Base-by-base conservation (phyloP, 495 filamentous ascomycete genomes). In the Tuber calosporum region DNA sequence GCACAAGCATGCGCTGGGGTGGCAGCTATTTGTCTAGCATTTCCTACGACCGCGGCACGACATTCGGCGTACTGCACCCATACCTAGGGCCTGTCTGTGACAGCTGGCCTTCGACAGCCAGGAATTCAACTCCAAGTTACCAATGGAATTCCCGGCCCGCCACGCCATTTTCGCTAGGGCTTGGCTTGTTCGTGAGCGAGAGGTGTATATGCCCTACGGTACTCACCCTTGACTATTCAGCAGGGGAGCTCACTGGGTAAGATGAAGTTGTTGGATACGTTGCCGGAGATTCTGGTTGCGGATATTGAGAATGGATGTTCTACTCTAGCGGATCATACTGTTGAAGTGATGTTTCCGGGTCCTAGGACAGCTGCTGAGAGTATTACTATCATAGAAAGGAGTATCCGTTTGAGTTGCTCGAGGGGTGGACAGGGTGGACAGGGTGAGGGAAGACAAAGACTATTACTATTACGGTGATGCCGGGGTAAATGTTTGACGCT, bases 181-280 rank as follows among this genome's bases (percentile, higher is more conserved):
- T 38, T 85, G 85, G 84, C 84, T 86, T 82, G 89, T 90, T 83
- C 79, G 89, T n/a, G 90, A 90, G 82, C 84, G 89, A 41, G 89
- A 91, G 80, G 86, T 86, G 77, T 90, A 90, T 83, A 87, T 87
- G 87, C 87, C 88, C 78, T 90, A n/a, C n/a, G n/a, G n/a, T n/a
- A 89, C 78, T 87, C 88, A 34, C 74, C 83, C 48, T 84, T 90
- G 75, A 84, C 82, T 67, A 87, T 90, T 58, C n/a, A 58, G 9
- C 48, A 11, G n/a, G 69, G 82, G 72, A 38, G 30, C 42, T 6
- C 26, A 1, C 36, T 5, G 30, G 70, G 41, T 0, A 22, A 2
- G 15, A 7, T 22, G 34, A 19, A 43, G 19, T 30, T 19, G 5
- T 34, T 39, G 4, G 11, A n/a, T 36, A 62, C 48, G 17, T 17